Evolutionary conservation across 495 filamentous ascomycete species (phyloP).

Genomic region (Chaetomidium leptoderma): DNA sequence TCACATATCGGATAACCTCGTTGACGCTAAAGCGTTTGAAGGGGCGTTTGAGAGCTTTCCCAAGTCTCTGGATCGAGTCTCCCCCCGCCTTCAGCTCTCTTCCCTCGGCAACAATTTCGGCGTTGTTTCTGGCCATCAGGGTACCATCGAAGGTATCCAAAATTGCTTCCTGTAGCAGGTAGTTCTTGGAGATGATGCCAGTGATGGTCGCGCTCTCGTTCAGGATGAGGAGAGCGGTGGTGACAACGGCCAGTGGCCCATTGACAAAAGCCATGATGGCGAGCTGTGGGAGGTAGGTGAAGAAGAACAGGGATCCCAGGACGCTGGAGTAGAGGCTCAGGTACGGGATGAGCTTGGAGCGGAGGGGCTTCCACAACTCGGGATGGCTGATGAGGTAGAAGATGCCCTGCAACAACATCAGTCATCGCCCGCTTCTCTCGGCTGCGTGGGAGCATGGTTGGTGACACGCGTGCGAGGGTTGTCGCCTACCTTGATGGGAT

Average conservation of each 20-base stretch:
- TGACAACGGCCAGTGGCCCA: constrained; percentile 76
- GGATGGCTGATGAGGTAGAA: constrained; percentile 68
- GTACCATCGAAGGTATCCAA: constrained; percentile 91
- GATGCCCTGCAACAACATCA: constrained; percentile 52
- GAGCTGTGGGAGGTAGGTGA: constrained; percentile 87
- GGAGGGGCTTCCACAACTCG: constrained; percentile 63
- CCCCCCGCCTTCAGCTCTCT: constrained; percentile 61
- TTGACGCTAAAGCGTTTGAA: constrained; percentile 62
- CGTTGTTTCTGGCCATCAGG: constrained; percentile 54
- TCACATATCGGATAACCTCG: constrained; percentile 63
- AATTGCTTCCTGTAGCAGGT: constrained; percentile 72
- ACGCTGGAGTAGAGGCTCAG: constrained; percentile 63
- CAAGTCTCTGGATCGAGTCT: constrained; percentile 64
- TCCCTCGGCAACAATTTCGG: constrained; percentile 60
- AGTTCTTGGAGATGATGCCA: constrained; percentile 66
- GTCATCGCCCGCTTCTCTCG: background rate
- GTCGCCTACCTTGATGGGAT: constrained; percentile 67
- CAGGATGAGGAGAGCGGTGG: constrained; percentile 71
- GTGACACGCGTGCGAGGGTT: background rate
- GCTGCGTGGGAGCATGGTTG: background rate
- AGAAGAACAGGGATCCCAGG: constrained; percentile 72
- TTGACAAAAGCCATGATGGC: constrained; percentile 76
- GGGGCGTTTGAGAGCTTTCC: constrained; percentile 65
- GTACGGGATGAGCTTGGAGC: constrained; percentile 63
- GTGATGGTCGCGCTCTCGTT: constrained; percentile 78